Base-by-base conservation (phyloP, 169 alveolate species). In the Cryptosporidium andersoni region DNA sequence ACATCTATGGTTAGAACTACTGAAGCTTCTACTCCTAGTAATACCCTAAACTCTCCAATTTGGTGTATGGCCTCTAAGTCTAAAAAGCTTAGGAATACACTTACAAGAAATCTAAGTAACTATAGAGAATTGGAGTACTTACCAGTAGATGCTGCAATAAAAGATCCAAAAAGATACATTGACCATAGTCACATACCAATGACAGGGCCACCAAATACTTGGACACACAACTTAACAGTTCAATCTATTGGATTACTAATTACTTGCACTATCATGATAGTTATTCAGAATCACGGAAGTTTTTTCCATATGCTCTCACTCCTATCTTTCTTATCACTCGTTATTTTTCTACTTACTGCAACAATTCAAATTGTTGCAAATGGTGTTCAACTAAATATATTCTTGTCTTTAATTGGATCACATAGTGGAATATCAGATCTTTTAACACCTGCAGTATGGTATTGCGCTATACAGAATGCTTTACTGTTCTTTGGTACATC, bases 41-140 rank as follows among this genome's bases (percentile, higher is more conserved):
- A 25, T 39, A 53, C 66, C 4, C 11, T 1, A 14, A 47, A 53
- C n/a, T 6, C 74, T 16, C 67, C 53, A 11, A 67, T 43, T 37
- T 74, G 85, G 85, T 74, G 85, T 37, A 25, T 74, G 16, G 64
- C 85, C 6, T 74, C 85, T 40, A 58, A 66, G 3, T 74, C 74
- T 8, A 74, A 74, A 25, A 74, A 74, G 49, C 67, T 74, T 7
- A 37, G 85, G 5, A 74, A 74, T 48, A 34, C 60, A n/a, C 16
- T 74, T 4, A 49, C 49, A 5, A 8, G 55, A 48, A 62, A 74
- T 37, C 85, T 58, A 14, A 74, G 67, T 48, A 55, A 64, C 40
- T 74, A 74, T 6, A 34, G 49, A 12, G 63, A 74, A 8, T 12
- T 60, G n/a, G 9, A 58, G 11, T 74, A 56, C 37, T 74, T 74